A percentile compares a stretch with the other conserved stretches of the same genome.
Conservation (phyloP, 1,139 yeast genomes). For the Wickerhamomyces sp. region DNA sequence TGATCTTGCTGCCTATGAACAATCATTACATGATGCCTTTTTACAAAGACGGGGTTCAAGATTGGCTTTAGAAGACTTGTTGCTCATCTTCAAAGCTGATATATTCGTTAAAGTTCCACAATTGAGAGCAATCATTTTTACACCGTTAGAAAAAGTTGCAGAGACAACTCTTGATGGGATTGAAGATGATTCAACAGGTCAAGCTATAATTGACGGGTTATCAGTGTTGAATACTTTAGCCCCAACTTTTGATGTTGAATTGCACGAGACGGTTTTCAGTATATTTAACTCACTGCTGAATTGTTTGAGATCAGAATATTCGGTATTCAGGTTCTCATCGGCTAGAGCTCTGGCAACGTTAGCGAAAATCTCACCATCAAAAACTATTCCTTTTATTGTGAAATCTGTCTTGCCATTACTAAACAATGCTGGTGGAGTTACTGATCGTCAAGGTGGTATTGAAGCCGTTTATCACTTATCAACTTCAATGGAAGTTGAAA, state of each 20-base stretch:
- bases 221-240: slow-evolving; percentile 77
- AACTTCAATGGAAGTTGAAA: slow-evolving; percentile 79
- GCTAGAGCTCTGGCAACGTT: slow-evolving; percentile 87
- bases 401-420: slow-evolving; percentile 74
- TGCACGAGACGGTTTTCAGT: slow-evolving; percentile 47
- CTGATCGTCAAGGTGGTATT: slow-evolving; percentile 87
- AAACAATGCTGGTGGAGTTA: slow-evolving; percentile 71
- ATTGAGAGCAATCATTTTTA: slow-evolving; percentile 61
- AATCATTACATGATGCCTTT: slow-evolving; percentile 66
- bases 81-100: slow-evolving; percentile 45
- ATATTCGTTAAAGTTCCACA: slow-evolving; percentile 66
- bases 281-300: slow-evolving; percentile 47
- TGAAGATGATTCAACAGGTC: slow-evolving; percentile 54
- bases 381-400: slow-evolving; percentile 78
- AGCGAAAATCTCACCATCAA: slow-evolving; percentile 68
- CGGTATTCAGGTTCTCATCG: slow-evolving; percentile 86
- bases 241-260: slow-evolving; percentile 50
- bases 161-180: slow-evolving; percentile 31
- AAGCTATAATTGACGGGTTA: slow-evolving; percentile 78
- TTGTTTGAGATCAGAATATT: slow-evolving; percentile 63
- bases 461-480: slow-evolving; percentile 88
- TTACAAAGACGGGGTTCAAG: slow-evolving; percentile 83
- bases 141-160: slow-evolving; percentile 44
- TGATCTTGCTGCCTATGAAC: slow-evolving; percentile 63
- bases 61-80: slow-evolving; percentile 57